Evolutionary conservation across 257 asterid genomes (phyloP), one percentile per base, ranked within the genome.

Genomic region (Petunia secreta): DNA sequence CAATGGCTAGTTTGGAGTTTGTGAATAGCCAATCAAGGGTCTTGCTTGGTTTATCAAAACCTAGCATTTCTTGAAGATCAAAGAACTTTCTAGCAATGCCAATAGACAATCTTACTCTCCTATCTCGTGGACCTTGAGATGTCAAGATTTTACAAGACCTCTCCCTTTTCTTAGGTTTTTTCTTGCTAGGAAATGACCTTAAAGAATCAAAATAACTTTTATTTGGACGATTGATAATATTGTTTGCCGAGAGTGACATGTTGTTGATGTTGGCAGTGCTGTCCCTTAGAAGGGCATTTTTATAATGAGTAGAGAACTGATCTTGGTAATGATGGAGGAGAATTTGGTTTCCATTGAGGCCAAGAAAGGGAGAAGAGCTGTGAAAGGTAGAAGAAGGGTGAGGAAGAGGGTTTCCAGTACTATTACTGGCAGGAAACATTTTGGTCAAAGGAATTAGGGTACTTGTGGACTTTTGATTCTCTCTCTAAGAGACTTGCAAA

Each of bases 1-100:
- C 85, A 39, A 93, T 93, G 82, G 97, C 95, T 3, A 91, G 52
- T 58, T 86, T 88, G 0, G 98, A 93, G 46, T 91, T 88, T 6
- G 88, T 89, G 41, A 94, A 88, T n/a, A 93, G 86, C 98, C 98
- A 94, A 75, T 91, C 96, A 2, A 94, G 89, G 83, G 98, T 94
- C 83, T 90, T 90, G 89, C 98, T 94, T 1, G 98, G 95, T 86
- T 90, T 94, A 78, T 91, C 97, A 43, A 88, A 90, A 48, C 95
- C 97, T 65, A 94, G 85, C 82, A 84, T 86, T 67, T 94, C 97
- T 86, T 94, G 98, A 64, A 94, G 98, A 76, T 92, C 97, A 69
- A 94, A 94, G 89, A 94, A 94, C 89, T 89, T 91, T 2, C 94
- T 77, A 1, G 98, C 97, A 76, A 91, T 89, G 83, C 86, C 91